Evolutionary conservation across 352 stramenopile genomes (phyloP).

Genomic region (Phytopythium cucurbitacearum): DNA sequence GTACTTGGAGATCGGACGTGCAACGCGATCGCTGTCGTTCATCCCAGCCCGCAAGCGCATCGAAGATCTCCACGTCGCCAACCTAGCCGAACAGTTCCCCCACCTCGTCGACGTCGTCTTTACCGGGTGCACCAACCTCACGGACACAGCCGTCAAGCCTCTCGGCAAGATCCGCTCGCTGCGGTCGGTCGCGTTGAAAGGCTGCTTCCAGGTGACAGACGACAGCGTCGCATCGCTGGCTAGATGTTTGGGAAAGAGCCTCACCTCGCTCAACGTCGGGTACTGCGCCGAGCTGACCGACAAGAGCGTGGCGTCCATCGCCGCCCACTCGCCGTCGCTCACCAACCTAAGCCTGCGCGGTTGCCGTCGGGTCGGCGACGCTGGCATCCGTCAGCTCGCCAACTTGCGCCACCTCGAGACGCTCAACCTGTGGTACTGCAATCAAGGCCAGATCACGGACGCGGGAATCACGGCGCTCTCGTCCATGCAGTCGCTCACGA

Average conservation of each 20-base stretch:
- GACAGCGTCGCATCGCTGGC: slow-evolving; percentile 27
- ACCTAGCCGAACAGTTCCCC: slow-evolving; percentile 42
- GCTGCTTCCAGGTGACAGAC: slow-evolving; percentile 67
- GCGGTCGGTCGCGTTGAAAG: slow-evolving; percentile 47
- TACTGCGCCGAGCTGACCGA: slow-evolving; percentile 79
- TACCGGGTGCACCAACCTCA: slow-evolving; percentile 58
- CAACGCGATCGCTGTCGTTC: slow-evolving; percentile 44
- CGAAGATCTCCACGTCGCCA: slow-evolving; percentile 35
- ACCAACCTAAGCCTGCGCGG: slow-evolving; percentile 58
- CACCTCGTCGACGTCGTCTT: slow-evolving; percentile 48
- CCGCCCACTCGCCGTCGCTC: slow-evolving; percentile 26
- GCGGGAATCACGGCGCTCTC: slow-evolving; percentile 43
- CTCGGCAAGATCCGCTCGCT: slow-evolving; percentile 33
- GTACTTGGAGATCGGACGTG: slow-evolving; percentile 32
- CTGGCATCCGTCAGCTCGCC: slow-evolving; percentile 38
- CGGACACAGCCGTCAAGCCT: slow-evolving; percentile 37
- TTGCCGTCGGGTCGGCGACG: slow-evolving; percentile 53
- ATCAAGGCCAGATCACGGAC: slow-evolving; percentile 72
- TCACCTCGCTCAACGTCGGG: slow-evolving; percentile 66
- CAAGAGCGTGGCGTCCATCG: slow-evolving; percentile 43
- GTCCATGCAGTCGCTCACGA: slow-evolving; percentile 49
- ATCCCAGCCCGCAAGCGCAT: slow-evolving; percentile 45
- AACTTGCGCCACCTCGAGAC: slow-evolving; percentile 33
- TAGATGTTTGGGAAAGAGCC: slow-evolving; percentile 9
- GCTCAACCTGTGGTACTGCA: slow-evolving; percentile 82